Percentiles rank a stretch among this genome's conserved stretches.
phyloP scores from a whole-genome alignment of 1,139 yeast genomes.

The Taphrina betulina region DNA sequence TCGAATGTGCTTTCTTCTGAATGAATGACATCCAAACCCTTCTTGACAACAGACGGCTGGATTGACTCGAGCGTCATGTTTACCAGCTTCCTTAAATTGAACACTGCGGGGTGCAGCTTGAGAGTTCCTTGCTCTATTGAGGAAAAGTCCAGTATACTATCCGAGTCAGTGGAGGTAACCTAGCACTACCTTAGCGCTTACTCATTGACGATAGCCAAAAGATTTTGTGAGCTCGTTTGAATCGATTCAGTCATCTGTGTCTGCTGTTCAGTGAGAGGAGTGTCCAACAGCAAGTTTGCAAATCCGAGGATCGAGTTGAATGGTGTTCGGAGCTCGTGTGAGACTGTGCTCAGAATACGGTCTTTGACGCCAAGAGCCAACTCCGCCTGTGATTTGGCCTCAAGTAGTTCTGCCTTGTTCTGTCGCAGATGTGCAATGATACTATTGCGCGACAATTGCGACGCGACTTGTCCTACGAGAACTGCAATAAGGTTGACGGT shows the following conservation, averaged over 20 bases:
- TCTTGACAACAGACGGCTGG: constrained; percentile 85
- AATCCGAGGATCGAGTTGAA: constrained; percentile 90
- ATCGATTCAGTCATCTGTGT: constrained; percentile 86
- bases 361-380: constrained; percentile 84
- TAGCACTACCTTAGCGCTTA: too few species aligned
- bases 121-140: constrained; percentile 88
- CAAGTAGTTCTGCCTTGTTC: constrained; percentile 1
- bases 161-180: too few species aligned
- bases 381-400: constrained; percentile 70
- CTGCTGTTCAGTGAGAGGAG: constrained; percentile 83
- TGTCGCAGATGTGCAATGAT: neutral
- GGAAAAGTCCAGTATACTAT: constrained; percentile 80
- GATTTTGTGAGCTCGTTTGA: constrained; percentile 77
- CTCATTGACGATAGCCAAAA: constrained; percentile 83
- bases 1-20: constrained; percentile 82
- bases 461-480: constrained; percentile 2
- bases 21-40: constrained; percentile 72
- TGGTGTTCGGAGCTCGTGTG: constrained; percentile 89
- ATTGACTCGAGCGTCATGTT: constrained; percentile 83
- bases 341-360: constrained; percentile 85
- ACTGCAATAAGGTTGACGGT: neutral
- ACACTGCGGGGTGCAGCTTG: constrained; percentile 86
- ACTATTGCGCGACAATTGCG: constrained; percentile 2
- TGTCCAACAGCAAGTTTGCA: constrained; percentile 84
- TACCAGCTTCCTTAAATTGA: constrained; percentile 77